Conservation (phyloP, 1,139 yeast species). For the Candida glucosophila region DNA sequence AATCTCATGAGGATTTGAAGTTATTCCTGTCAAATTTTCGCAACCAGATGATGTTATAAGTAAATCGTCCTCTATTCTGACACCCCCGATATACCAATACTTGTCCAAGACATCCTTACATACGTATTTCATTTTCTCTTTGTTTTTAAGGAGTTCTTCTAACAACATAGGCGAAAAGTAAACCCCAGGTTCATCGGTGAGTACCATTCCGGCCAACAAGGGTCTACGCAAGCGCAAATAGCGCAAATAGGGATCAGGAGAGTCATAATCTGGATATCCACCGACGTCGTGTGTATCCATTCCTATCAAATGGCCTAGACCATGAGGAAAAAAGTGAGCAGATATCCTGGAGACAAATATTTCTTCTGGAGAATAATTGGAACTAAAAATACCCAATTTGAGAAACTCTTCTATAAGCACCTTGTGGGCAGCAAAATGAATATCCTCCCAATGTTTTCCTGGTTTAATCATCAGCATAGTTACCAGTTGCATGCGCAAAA, state of each 20-base stretch:
- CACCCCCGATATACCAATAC: constrained; percentile 90
- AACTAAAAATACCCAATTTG: constrained; percentile 66
- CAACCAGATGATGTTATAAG: constrained; percentile 67
- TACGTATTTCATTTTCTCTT: constrained; percentile 51
- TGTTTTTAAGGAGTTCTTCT: constrained; percentile 53
- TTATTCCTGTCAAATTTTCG: constrained; percentile 74
- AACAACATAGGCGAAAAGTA: constrained; percentile 82
- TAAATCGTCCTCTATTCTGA: constrained; percentile 90
- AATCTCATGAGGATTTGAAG: constrained; percentile 79
- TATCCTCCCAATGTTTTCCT: constrained; percentile 77
- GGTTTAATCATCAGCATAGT: constrained; percentile 69
- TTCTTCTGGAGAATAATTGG: constrained; percentile 52
- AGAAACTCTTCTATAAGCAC: constrained; percentile 67
- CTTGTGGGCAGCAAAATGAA: constrained; percentile 73
- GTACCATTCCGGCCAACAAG: constrained; percentile 69
- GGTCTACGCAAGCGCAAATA: constrained; percentile 76
- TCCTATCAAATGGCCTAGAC: constrained; percentile 88
- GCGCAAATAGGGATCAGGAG: constrained; percentile 63
- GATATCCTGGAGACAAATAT: constrained; percentile 63
- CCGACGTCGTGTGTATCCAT: constrained; percentile 96
- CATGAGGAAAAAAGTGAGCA: constrained; percentile 86
- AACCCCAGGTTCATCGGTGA: constrained; percentile 93
- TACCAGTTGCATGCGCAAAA: constrained; percentile 69
- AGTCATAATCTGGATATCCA: constrained; percentile 78
- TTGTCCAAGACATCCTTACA: constrained; percentile 57